Evolutionary conservation across 1,284 basidiomycete species (phyloP).

Genomic region (Leccinum griseonigrum): DNA sequence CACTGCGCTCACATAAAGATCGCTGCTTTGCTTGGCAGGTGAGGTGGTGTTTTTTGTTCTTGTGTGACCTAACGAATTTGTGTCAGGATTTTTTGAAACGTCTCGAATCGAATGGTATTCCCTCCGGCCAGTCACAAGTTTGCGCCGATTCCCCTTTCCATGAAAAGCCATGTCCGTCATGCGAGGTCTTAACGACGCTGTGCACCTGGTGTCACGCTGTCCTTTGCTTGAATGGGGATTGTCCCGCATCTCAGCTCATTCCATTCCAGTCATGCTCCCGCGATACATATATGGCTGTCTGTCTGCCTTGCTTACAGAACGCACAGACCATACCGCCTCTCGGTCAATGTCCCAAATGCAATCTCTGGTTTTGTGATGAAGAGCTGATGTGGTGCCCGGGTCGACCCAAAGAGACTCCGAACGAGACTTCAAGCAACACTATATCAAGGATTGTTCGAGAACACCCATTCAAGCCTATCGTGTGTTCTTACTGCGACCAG

Average conservation of each 20-base stretch:
- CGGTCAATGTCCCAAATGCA: conserved; percentile 24
- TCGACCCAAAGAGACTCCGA: conserved; percentile 9
- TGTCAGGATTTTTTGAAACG: background rate
- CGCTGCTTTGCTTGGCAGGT: too few relatives aligned
- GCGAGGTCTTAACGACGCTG: conserved; percentile 6
- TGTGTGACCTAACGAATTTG: background rate
- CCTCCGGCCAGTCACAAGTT: background rate
- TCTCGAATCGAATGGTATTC: background rate
- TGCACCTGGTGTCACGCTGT: conserved; percentile 16
- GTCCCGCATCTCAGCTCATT: conserved; percentile 13
- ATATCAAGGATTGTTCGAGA: conserved; percentile 9
- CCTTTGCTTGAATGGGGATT: conserved; percentile 20
- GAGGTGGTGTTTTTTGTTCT: background rate
- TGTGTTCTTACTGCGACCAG: background rate
- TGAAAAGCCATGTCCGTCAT: conserved; percentile 15
- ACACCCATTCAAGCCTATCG: conserved; percentile 7
- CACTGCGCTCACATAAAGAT: too few relatives aligned
- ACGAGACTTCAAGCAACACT: background rate
- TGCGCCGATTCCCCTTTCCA: background rate
- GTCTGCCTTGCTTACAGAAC: conserved; percentile 14
- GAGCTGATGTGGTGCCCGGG: conserved; percentile 27
- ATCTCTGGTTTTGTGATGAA: conserved; percentile 20
- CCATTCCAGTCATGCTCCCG: conserved; percentile 12
- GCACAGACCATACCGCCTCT: conserved; percentile 13
- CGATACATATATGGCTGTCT: background rate